A percentile compares a stretch with the other conserved stretches of the same genome.
phyloP scores from a whole-genome alignment of 2,329 filamentous ascomycete species.

The Apiospora saccharicola region DNA sequence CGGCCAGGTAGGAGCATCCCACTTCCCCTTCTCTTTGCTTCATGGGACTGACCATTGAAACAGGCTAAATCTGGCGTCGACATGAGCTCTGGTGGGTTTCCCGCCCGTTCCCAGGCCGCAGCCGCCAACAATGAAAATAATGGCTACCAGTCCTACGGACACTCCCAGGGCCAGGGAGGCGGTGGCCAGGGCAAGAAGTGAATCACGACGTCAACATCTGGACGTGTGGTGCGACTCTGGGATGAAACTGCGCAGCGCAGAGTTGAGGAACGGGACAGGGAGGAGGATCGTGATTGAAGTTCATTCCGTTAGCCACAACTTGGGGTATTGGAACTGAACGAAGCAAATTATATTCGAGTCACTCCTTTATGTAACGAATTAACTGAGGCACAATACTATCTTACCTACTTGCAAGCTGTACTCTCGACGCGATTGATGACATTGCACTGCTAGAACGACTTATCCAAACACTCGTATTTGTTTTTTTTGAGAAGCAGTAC shows the following conservation, averaged over 20 bases:
- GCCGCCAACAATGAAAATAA: background rate
- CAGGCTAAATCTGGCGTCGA: constrained; percentile 1
- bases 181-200: background rate
- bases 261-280: background rate
- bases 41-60: background rate
- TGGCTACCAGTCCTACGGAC: background rate
- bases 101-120: background rate
- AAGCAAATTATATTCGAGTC: background rate
- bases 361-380: background rate
- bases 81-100: background rate
- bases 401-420: too few relatives aligned
- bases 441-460: background rate
- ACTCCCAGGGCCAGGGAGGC: background rate
- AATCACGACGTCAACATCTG: background rate
- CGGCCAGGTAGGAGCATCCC: background rate
- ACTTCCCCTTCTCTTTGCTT: too few relatives aligned
- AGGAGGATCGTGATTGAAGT: background rate
- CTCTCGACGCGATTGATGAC: background rate
- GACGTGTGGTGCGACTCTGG: background rate
- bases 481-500: background rate
- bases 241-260: background rate
- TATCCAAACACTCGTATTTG: background rate
- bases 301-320: background rate
- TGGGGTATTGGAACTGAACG: background rate
- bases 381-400: background rate